Percentiles rank a stretch among this genome's conserved stretches.
phyloP scores from a whole-genome alignment of 2,329 filamentous ascomycete species.

The Xylariaceae sp. region DNA sequence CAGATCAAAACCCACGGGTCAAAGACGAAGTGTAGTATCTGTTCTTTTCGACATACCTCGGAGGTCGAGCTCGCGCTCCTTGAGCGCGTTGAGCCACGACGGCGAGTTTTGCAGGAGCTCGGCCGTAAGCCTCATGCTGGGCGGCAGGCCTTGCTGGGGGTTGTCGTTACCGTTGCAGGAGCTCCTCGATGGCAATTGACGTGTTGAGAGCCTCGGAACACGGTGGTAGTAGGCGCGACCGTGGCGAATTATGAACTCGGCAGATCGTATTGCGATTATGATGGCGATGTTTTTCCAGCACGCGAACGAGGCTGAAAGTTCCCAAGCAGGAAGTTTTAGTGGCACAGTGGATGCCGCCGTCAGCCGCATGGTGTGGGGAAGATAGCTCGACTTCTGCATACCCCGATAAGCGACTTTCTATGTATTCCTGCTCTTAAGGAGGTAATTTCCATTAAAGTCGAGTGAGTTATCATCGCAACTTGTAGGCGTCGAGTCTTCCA shows the following conservation, averaged over 20 bases:
- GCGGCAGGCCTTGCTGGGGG: constrained; percentile 1
- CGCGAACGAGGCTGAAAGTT: neutral
- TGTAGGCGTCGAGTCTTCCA: too few relatives aligned
- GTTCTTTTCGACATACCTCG: constrained; percentile 97
- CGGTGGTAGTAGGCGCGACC: neutral
- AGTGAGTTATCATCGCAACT: too few relatives aligned
- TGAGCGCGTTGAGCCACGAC: constrained; percentile 97
- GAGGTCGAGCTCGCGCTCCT: constrained; percentile 97
- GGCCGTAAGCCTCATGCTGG: constrained; percentile 83
- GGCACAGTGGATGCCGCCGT: too few relatives aligned
- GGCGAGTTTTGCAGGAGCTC: constrained; percentile 92
- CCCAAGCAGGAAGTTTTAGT: neutral
- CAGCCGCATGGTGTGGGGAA: too few relatives aligned
- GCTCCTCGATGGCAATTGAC: neutral
- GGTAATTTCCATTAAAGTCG: too few relatives aligned
- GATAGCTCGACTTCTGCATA: too few relatives aligned
- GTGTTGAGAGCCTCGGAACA: too few relatives aligned
- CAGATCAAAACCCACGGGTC: constrained; percentile 24
- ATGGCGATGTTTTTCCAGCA: neutral
- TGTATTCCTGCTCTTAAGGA: too few relatives aligned
- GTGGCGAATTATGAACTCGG: too few relatives aligned
- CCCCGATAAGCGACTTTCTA: too few relatives aligned
- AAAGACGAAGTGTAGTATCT: constrained; percentile 80
- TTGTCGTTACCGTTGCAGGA: neutral
- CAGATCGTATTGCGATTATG: too few relatives aligned